These are phyloP conservation scores for Rostrohypoxylon terebratum DNA, from an alignment of 495 filamentous ascomycete species.

Conservation along the genomic window DNA sequence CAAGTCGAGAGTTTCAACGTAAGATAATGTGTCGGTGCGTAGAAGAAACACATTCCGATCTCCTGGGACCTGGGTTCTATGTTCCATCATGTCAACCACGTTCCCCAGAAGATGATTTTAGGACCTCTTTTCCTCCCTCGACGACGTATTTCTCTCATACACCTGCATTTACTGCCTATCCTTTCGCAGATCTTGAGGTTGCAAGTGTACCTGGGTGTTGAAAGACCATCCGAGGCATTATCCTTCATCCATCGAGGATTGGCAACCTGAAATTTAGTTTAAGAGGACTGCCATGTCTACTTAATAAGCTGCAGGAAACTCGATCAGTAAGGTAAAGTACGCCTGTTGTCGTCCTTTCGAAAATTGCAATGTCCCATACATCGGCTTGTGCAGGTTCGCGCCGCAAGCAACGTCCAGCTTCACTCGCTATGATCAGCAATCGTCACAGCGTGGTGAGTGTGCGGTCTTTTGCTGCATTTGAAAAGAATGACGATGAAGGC, in stretches of 20 bases:
- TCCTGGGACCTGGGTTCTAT: not conserved
- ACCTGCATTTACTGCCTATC: not conserved
- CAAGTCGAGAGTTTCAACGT: not conserved
- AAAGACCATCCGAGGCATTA: not conserved
- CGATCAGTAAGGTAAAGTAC: not conserved
- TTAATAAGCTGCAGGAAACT: not conserved
- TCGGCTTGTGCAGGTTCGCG: not conserved
- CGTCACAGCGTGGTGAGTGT: constrained; percentile 23
- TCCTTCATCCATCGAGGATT: not conserved
- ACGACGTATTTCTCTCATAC: not conserved
- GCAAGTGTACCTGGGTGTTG: not conserved
- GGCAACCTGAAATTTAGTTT: not conserved
- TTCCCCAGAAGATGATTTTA: not conserved
- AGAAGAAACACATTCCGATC: not conserved
- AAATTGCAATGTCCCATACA: not conserved
- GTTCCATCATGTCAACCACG: not conserved
- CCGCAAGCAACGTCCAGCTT: not conserved
- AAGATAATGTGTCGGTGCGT: not conserved
- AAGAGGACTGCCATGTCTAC: not conserved
- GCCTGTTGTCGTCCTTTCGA: not conserved
- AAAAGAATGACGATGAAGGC: constrained; percentile 10
- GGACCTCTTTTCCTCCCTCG: not conserved
- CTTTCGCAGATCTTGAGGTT: not conserved
- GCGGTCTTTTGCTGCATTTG: constrained; percentile 38
- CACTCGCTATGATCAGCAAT: not conserved